Percentiles rank a stretch among this genome's conserved stretches.
These are phyloP conservation scores for Gonapodya prolifera DNA, from an alignment of 192 early-diverging fungal species.

Conservation along the genomic window DNA sequence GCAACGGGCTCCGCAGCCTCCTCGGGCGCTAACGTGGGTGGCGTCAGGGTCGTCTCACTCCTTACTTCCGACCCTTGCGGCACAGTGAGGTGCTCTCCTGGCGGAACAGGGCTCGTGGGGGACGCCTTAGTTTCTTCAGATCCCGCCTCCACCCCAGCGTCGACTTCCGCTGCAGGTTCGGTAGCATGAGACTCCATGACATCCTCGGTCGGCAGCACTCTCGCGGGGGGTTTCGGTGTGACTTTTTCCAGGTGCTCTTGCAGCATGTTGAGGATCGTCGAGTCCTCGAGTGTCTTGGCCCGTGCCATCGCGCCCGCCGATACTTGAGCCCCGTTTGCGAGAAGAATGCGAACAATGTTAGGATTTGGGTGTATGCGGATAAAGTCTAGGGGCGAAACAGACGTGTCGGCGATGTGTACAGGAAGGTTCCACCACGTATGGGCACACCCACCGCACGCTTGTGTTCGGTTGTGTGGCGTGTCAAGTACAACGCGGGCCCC, in stretches of 20 bases:
- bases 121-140: neutral
- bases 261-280: neutral
- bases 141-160: neutral
- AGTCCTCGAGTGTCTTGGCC: neutral
- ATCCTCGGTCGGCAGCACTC: neutral
- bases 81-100: neutral
- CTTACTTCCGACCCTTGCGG: neutral
- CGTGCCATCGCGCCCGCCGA: neutral
- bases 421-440: too few species aligned
- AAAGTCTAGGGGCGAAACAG: neutral
- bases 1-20: too few species aligned
- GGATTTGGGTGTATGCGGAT: neutral
- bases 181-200: neutral
- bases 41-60: neutral
- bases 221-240: neutral
- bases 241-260: neutral
- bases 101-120: neutral
- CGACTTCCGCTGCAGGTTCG: neutral
- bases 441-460: neutral
- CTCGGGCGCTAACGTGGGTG: neutral
- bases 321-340: neutral
- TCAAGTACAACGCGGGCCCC: neutral
- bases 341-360: neutral
- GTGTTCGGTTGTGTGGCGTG: neutral
- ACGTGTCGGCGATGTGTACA: too few species aligned